Evolutionary conservation across 2,329 filamentous ascomycete genomes (phyloP), one percentile per base, ranked within the genome.

Genomic region (Claviceps cyperi): DNA sequence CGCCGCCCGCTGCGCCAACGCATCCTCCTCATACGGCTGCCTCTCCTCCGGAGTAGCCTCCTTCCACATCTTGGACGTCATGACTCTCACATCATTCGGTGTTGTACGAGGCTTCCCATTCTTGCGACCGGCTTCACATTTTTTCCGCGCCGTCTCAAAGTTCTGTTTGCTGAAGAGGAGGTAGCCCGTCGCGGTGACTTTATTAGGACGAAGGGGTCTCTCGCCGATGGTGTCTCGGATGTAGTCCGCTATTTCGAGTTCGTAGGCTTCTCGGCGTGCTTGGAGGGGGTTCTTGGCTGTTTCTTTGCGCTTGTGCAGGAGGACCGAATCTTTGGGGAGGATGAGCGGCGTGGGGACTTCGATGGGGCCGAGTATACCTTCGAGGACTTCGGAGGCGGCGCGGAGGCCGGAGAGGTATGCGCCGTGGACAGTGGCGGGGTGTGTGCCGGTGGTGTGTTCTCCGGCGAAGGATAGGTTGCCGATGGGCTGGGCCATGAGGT

Each of bases 351-450:
- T 73, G 0, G 85, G 84, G 11, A 95, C 71, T 43, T 83, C 70
- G 52, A 98, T 88, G 0, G 88, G 83, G 1, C 92, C 92, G 35
- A 92, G 72, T 63, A 96, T 77, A 2, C 79, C 72, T 50, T 91
- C 83, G 38, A 95, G 72, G 2, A 98, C 78, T 60, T 97, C 90
- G 3, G 86, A 83, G 11, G 92, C 92, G 3, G 85, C 92, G 47
- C 92, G 83, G 5, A 98, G 73, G 2, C 92, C 94, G 2, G 92
- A 96, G 4, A 98, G 72, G 62, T 97, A 98, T 8, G 92, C 94
- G 5, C 92, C 92, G 58, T 98, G 92, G 0, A 98, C 92, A 2
- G 92, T 98, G 35, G 94, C 92, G 13, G 94, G 92, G 62, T 98
- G 90, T 0, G 89, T 95, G 45, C 87, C 89, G 58, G 86, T 96